phyloP scores from a whole-genome alignment of 768 basidiomycete genomes.

The Brasilioporus rufonigricans region DNA sequence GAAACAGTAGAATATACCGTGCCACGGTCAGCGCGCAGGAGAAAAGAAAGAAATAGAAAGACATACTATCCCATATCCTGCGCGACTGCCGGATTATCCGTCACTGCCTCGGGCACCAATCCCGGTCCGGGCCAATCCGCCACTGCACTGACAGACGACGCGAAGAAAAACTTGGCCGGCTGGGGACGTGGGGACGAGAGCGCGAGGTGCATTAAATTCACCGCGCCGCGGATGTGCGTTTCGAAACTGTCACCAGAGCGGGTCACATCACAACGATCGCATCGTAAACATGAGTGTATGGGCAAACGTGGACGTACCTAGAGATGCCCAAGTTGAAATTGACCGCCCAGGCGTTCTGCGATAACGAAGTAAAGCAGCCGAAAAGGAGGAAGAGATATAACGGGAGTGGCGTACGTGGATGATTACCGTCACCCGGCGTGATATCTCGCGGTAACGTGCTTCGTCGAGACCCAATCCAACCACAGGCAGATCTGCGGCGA shows the following conservation, averaged over 20 bases:
- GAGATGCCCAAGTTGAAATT: constrained; percentile 46
- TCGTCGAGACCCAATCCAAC: constrained; percentile 39
- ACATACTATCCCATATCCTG: constrained; percentile 36
- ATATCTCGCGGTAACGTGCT: constrained; percentile 36
- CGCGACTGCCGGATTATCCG: constrained; percentile 23
- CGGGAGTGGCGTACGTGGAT: constrained; percentile 49
- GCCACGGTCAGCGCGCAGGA: background rate
- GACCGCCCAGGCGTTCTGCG: constrained; percentile 55
- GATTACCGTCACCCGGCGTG: constrained; percentile 38
- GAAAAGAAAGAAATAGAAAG: background rate
- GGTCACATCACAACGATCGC: too few relatives aligned
- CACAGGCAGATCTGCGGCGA: constrained; percentile 42
- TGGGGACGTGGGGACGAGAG: constrained; percentile 34
- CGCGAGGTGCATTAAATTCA: constrained; percentile 51
- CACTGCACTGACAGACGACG: constrained; percentile 44
- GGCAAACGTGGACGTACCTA: constrained; percentile 17
- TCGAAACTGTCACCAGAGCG: constrained; percentile 32
- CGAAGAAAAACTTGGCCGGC: constrained; percentile 47
- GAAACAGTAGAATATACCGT: background rate
- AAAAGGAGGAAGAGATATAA: background rate
- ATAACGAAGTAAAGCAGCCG: background rate
- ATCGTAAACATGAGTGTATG: too few relatives aligned
- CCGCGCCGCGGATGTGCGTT: constrained; percentile 46
- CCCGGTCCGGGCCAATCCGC: constrained; percentile 19
- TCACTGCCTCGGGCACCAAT: constrained; percentile 24